phyloP scores from a whole-genome alignment of 202 grass and related monocot genomes.

The Zoysia matrella region DNA sequence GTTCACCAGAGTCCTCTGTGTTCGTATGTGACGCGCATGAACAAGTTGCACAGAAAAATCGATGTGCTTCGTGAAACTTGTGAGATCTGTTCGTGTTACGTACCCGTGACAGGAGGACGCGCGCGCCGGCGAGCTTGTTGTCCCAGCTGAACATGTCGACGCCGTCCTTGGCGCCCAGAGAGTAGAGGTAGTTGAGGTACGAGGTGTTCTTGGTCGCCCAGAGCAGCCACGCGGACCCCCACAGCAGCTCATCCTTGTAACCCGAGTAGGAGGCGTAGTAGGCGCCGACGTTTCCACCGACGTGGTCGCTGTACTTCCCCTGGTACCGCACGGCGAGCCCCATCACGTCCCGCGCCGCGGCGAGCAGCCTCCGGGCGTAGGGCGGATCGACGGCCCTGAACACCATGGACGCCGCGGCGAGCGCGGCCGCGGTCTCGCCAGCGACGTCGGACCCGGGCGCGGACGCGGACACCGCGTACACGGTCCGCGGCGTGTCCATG shows the following conservation, averaged over 20 bases:
- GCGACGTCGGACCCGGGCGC: conserved; percentile 79
- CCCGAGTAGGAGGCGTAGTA: conserved; percentile 87
- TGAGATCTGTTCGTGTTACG: neutral
- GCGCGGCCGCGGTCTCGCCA: conserved; percentile 75
- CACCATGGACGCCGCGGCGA: conserved; percentile 63
- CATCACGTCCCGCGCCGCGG: conserved; percentile 59
- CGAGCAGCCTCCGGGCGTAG: conserved; percentile 52
- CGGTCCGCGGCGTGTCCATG: conserved; percentile 20
- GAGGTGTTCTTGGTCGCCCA: conserved; percentile 71
- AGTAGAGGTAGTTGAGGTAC: conserved; percentile 56
- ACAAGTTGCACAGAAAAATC: neutral
- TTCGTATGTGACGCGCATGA: neutral
- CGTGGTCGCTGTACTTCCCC: conserved; percentile 67
- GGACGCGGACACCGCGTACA: conserved; percentile 67
- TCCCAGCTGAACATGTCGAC: conserved; percentile 96
- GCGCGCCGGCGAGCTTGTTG: conserved; percentile 85
- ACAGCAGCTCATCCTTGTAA: conserved; percentile 82
- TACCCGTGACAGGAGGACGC: conserved; percentile 78
- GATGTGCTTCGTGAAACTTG: neutral
- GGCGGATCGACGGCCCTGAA: conserved; percentile 46
- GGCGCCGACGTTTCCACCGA: conserved; percentile 50
- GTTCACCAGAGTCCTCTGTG: conserved; percentile 64
- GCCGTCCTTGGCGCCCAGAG: conserved; percentile 59
- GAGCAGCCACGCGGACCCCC: conserved; percentile 80
- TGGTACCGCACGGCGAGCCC: conserved; percentile 56